Conservation (phyloP, 2,329 filamentous ascomycete genomes). For the Grosmannia penicillata region DNA sequence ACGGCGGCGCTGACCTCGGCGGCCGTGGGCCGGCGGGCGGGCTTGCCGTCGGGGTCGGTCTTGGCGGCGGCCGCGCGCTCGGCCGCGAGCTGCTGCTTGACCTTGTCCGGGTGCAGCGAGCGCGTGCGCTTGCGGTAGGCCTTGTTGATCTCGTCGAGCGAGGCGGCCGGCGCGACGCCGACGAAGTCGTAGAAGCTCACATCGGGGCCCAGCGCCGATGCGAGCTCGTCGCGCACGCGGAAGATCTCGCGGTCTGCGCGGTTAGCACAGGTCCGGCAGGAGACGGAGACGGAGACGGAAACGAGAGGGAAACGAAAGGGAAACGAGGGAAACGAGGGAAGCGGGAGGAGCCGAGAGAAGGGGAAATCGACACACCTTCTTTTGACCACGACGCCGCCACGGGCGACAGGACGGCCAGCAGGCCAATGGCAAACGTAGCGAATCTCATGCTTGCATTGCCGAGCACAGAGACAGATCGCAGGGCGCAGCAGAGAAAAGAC, state of each 20-base stretch:
- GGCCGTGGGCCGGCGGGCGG: slow-evolving; percentile 46
- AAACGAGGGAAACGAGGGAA: too few relatives aligned
- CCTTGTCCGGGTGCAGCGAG: slow-evolving; percentile 87
- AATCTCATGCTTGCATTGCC: slow-evolving; percentile 55
- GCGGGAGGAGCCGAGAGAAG: too few relatives aligned
- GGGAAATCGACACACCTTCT: slow-evolving; percentile 61
- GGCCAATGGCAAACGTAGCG: slow-evolving; percentile 49
- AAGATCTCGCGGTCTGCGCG: slow-evolving; percentile 88
- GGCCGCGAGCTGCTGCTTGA: slow-evolving; percentile 66
- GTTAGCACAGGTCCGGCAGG: background rate
- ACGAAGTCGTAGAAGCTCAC: slow-evolving; percentile 93
- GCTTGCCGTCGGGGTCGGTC: slow-evolving; percentile 17
- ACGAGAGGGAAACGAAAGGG: slow-evolving; percentile 2
- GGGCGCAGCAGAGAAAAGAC: slow-evolving; percentile 11
- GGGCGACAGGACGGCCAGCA: slow-evolving; percentile 52
- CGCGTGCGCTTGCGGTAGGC: slow-evolving; percentile 82
- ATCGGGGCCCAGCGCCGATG: slow-evolving; percentile 56
- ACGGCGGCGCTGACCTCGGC: slow-evolving; percentile 63
- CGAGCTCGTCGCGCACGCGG: slow-evolving; percentile 77
- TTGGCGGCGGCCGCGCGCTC: slow-evolving; percentile 33
- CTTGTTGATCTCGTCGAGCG: slow-evolving; percentile 79
- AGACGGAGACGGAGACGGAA: background rate
- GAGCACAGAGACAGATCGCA: too few relatives aligned
- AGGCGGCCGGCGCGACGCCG: slow-evolving; percentile 57
- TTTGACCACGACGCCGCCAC: slow-evolving; percentile 69